These are phyloP conservation scores for Fraxinus ornus DNA, from an alignment of 305 asterid species.

Conservation along the genomic window DNA sequence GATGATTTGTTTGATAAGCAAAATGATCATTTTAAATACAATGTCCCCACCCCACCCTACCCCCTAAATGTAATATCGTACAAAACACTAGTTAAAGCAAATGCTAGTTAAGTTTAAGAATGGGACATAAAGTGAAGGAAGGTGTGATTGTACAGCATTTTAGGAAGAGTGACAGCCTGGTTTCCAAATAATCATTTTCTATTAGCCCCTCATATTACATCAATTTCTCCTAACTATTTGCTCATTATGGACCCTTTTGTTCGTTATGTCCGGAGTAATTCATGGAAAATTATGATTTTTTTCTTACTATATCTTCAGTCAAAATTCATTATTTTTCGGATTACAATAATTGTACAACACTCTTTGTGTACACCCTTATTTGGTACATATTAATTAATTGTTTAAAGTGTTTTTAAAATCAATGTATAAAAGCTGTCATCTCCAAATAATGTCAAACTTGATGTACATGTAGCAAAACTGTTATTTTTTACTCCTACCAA, in stretches of 20 bases:
- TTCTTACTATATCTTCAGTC: conserved; percentile 13
- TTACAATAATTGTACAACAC: too few relatives aligned
- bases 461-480: too few relatives aligned
- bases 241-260: conserved; percentile 40
- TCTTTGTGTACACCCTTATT: too few relatives aligned
- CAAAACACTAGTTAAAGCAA: conserved; percentile 37
- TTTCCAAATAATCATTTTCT: conserved; percentile 27
- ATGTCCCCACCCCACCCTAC: conserved; percentile 21
- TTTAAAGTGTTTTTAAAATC: too few relatives aligned
- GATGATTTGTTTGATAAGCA: conserved; percentile 40
- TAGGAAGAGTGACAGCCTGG: conserved; percentile 51
- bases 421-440: too few relatives aligned
- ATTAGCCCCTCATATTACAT: conserved; percentile 43
- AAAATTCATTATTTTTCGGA: neutral
- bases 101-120: conserved; percentile 38
- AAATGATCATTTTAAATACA: conserved; percentile 33
- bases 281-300: conserved; percentile 27
- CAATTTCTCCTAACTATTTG: conserved; percentile 38
- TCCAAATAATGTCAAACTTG: too few relatives aligned
- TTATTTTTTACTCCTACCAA: conserved; percentile 32
- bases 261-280: conserved; percentile 55
- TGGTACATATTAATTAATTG: too few relatives aligned
- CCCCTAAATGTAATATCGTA: conserved; percentile 35
- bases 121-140: conserved; percentile 41
- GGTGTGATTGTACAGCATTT: conserved; percentile 36